Conservation (phyloP, 2,329 filamentous ascomycete genomes). For the Pseudogymnoascus pannorum region DNA sequence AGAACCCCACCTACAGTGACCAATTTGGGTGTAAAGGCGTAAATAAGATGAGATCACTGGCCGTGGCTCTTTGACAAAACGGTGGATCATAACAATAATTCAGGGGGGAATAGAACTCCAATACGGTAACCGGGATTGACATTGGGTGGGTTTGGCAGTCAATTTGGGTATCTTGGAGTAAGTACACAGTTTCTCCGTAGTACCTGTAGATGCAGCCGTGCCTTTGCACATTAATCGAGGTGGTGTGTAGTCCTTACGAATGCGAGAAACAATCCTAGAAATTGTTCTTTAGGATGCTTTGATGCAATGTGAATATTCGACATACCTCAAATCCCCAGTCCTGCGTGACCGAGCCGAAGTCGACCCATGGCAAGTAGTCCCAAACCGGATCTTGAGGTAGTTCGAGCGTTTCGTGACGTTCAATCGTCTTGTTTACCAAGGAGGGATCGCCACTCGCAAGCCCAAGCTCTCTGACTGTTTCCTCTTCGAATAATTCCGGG, state of each 20-base stretch:
- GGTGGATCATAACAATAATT: no score
- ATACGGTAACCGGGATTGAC: background rate
- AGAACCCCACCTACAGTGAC: no score
- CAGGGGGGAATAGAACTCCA: no score
- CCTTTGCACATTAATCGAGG: background rate
- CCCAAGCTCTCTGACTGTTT: slow-evolving; percentile 3
- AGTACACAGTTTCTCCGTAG: background rate
- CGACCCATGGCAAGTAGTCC: background rate
- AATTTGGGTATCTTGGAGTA: background rate
- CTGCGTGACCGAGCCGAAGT: slow-evolving; percentile 1
- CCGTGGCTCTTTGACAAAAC: no score
- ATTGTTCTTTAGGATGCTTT: background rate
- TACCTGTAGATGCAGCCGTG: background rate
- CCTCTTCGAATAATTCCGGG: background rate
- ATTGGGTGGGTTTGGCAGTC: background rate
- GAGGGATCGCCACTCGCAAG: slow-evolving; percentile 5
- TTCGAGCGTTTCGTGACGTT: background rate
- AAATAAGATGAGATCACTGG: no score
- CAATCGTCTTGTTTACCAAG: background rate
- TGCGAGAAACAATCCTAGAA: slow-evolving; percentile 7
- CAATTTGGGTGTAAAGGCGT: no score
- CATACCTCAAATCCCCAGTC: slow-evolving; percentile 6
- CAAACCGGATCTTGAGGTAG: background rate
- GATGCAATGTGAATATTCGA: background rate
- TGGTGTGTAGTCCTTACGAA: background rate